Evolutionary conservation across 345 rosid species (phyloP), one percentile per base, ranked within the genome.

Genomic region (Linum trigynum): DNA sequence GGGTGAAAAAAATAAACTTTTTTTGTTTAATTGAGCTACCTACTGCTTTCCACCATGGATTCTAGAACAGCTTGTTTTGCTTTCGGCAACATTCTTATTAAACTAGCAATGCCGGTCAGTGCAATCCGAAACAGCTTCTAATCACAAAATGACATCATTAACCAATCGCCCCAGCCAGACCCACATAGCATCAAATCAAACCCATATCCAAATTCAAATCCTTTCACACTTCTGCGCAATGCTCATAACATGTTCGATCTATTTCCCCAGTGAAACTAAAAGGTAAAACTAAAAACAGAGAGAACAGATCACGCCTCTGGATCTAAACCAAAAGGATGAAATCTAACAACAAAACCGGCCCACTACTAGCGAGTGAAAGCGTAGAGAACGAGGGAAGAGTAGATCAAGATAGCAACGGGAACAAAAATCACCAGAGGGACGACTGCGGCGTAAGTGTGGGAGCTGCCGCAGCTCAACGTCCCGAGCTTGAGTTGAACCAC

Each of bases 401-500:
- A 23, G 32, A 23, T 23, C 32, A 23, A 23, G 32, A 23, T 23
- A 23, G 32, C 32, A 23, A 23, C 32, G 32, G 32, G 32, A 23
- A 23, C 32, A 23, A 91, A 66, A 50, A 85, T 78, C 73, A 90
- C 77, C 12, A 90, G 86, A 3, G 98, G 95, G 70, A 85, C 83
- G 32, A 87, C 64, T 0, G 95, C 95, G 3, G 92, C 95, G 43
- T 67, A 72, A 40, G 74, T 72, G 64, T 86, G 84, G 5, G 84
- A 86, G 68, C 84, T 85, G 55, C 85, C 94, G 63, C 98, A 85
- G 10, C 85, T 81, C 37, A 90, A 57, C 50, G 79, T 70, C 45
- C 96, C 97, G 0, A 92, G 84, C 78, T 92, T 92, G 48, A 88
- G 74, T 83, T 92, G 87, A 69, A 80, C 92, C n/a, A 89, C 83